These are phyloP conservation scores for Kurtzmaniella cleridarum DNA, from an alignment of 805 yeast genomes.

Conservation along the genomic window DNA sequence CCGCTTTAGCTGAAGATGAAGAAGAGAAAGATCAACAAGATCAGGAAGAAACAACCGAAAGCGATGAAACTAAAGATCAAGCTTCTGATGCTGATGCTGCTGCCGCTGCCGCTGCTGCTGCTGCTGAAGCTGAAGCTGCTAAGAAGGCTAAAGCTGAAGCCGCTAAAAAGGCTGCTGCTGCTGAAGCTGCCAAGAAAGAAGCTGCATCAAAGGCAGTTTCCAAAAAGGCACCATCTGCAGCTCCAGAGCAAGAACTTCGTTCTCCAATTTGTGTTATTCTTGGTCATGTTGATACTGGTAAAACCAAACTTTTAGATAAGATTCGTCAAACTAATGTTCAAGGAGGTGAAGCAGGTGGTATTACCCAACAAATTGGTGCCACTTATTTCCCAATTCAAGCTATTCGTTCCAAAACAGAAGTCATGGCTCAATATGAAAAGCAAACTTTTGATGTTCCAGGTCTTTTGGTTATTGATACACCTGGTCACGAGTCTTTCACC, in stretches of 20 bases:
- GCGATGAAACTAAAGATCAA: no score
- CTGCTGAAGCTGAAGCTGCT: conserved; percentile 23
- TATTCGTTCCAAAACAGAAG: conserved; percentile 83
- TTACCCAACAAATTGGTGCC: conserved; percentile 99
- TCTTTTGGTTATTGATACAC: conserved; percentile 92
- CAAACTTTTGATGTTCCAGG: conserved; percentile 94
- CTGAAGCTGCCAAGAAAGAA: conserved; percentile 24
- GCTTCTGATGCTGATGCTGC: conserved; percentile 27
- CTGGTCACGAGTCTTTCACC: conserved; percentile 99
- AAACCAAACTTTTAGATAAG: conserved; percentile 93
- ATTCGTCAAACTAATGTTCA: conserved; percentile 98
- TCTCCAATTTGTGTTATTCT: conserved; percentile 98
- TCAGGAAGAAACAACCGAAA: conserved; percentile 15
- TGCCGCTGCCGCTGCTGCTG: conserved; percentile 24
- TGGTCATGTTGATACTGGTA: conserved; percentile 99
- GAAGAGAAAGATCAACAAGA: conserved; percentile 11
- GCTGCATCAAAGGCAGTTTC: conserved; percentile 19
- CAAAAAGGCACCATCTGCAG: conserved; percentile 21
- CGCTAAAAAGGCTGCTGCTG: conserved; percentile 16
- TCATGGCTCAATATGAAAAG: conserved; percentile 82
- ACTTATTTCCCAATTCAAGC: conserved; percentile 98
- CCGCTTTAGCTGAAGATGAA: conserved; percentile 34
- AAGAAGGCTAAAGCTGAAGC: conserved; percentile 20
- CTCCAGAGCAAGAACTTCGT: conserved; percentile 60
- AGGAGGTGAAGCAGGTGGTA: conserved; percentile 99